Conservation (phyloP, 768 basidiomycete species). For the Lenzites betulinus region DNA sequence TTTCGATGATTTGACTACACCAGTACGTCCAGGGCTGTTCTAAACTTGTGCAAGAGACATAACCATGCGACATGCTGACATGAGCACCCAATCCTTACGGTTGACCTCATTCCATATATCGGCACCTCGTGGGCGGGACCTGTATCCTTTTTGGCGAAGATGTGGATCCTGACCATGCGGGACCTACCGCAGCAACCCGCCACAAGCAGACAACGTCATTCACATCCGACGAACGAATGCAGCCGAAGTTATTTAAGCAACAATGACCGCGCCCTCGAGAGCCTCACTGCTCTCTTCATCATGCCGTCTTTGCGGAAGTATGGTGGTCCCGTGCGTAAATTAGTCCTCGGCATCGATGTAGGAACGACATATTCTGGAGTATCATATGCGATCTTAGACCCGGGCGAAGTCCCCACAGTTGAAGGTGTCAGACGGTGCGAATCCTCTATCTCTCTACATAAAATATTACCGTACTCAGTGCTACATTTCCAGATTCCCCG, state of each 20-base stretch:
- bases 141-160: not conserved
- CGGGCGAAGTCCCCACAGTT: conserved; percentile 37
- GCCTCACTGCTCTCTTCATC: not conserved
- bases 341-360: conserved; percentile 54
- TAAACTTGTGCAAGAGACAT: no score
- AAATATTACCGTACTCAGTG: not conserved
- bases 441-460: no score
- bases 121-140: not conserved
- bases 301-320: conserved; percentile 31
- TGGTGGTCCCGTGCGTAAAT: conserved; percentile 41
- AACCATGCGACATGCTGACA: no score
- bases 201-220: not conserved
- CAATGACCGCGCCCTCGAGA: not conserved
- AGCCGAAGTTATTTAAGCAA: not conserved
- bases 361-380: conserved; percentile 56
- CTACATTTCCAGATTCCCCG: conserved; percentile 37
- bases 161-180: not conserved
- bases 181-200: not conserved
- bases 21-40: no score
- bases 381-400: conserved; percentile 44
- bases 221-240: not conserved
- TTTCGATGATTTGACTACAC: no score
- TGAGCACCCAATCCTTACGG: not conserved
- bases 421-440: conserved; percentile 47
- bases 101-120: not conserved